A percentile compares a stretch with the other conserved stretches of the same genome.
phyloP scores from a whole-genome alignment of 2,329 filamentous ascomycete species.

The Pseudogymnoascus sp. region DNA sequence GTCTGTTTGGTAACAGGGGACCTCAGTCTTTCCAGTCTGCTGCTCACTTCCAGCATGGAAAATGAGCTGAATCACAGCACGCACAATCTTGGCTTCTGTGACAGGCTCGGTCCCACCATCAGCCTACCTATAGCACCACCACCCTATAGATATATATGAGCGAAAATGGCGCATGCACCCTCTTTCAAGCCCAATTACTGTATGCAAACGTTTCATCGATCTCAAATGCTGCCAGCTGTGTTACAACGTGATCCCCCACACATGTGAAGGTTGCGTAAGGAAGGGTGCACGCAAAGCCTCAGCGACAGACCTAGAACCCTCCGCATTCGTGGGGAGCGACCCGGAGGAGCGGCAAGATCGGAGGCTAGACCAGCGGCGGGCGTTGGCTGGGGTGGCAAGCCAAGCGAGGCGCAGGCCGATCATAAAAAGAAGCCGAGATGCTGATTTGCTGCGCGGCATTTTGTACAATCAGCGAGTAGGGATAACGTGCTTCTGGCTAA shows the following conservation, averaged over 20 bases:
- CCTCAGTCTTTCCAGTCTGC: neutral
- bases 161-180: constrained; percentile 6
- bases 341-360: constrained; percentile 6
- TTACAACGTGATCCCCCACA: neutral
- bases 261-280: neutral
- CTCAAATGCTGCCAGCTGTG: neutral
- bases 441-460: neutral
- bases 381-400: neutral
- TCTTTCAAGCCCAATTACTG: neutral
- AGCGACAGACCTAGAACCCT: neutral
- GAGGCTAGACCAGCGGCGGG: neutral
- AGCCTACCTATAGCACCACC: neutral
- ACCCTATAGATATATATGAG: neutral
- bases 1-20: neutral
- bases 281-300: neutral
- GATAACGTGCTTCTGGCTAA: constrained; percentile 1
- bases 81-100: neutral
- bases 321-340: neutral
- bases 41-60: neutral
- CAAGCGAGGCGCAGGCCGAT: constrained; percentile 6
- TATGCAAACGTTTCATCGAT: neutral
- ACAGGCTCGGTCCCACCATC: neutral
- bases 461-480: neutral
- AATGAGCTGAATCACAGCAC: neutral
- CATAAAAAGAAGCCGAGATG: neutral